Evolutionary conservation across 148 eudicot genomes (phyloP), one percentile per base, ranked within the genome.

Genomic region (Fagopyrum homotropicum): DNA sequence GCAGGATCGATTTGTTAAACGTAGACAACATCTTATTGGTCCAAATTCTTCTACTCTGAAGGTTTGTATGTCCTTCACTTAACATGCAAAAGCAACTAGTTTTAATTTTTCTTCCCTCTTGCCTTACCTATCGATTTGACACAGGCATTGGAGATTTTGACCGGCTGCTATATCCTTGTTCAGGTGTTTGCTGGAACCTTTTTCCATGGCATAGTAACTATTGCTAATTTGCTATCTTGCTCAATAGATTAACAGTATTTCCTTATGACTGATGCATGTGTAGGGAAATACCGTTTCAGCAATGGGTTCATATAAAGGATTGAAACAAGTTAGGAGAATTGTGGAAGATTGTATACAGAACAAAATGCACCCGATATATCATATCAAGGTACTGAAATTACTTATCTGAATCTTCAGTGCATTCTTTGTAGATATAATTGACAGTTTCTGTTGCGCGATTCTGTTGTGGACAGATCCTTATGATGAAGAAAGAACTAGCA

Each of bases 111-210:
- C 45, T 52, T 9, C 4, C 22, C 47, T 69, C 50, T 9, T 22
- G 75, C 9, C 43, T 66, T 76, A 30, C 47, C 46, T 66, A 35
- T 77, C 19, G 2, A 68, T 77, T 47, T 75, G 71, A 66, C 82
- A 88, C 89, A 95, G 99, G 99, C 96, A n/a, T 88, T 95, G 80
- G 99, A 95, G 83, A 92, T 95, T 75, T 81, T 95, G 84, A 92
- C 96, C 8, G 90, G 97, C 40, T 95, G 99, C 90, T 95, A 92
- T 83, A 95, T 95, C 75, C 96, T 92, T 45, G 91, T 95, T 83
- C 93, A 95, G 99, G 99, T 95, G 60, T 78, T 66, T 75, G 26
- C 49, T 40, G 14, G n/a, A 22, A 59, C 49, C 40, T 77, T 6
- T 52, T 15, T 40, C 29, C 47, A 66, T 9, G 9, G 47, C 45